These are phyloP conservation scores for Brettanomyces bruxellensis DNA, from an alignment of 805 yeast genomes.

Conservation along the genomic window DNA sequence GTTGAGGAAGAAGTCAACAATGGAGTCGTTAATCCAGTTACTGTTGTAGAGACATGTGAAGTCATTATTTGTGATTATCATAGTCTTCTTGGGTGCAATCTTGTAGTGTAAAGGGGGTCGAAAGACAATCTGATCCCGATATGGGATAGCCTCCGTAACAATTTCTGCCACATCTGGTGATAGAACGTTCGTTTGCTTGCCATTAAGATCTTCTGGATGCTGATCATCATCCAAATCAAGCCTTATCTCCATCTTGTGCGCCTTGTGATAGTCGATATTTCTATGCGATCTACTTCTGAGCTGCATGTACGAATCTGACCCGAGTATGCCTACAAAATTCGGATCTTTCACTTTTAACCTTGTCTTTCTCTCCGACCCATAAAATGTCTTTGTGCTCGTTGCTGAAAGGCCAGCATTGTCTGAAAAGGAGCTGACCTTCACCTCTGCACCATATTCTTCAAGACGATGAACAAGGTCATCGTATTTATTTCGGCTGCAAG, in stretches of 20 bases:
- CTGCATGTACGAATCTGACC: neutral
- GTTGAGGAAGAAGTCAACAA: conserved; percentile 76
- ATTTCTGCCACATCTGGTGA: conserved; percentile 11
- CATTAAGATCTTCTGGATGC: conserved; percentile 16
- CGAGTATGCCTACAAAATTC: neutral
- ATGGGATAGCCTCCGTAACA: conserved; percentile 23
- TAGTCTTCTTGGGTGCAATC: conserved; percentile 44
- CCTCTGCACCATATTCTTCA: neutral
- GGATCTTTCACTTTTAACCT: neutral
- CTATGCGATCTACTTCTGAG: conserved; percentile 3
- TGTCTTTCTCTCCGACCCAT: neutral
- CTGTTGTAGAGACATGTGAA: conserved; percentile 70
- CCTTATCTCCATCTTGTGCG: neutral
- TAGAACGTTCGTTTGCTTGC: conserved; percentile 31
- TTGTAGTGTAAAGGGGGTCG: conserved; percentile 33
- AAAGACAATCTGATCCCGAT: conserved; percentile 21
- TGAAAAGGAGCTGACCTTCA: too few species aligned
- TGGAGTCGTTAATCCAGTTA: conserved; percentile 83
- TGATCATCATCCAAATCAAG: conserved; percentile 4
- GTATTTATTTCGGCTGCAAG: neutral
- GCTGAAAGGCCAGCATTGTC: too few species aligned
- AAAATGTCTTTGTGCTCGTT: too few species aligned
- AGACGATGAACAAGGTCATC: neutral
- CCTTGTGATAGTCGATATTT: conserved; percentile 1
- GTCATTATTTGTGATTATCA: conserved; percentile 59